Evolutionary conservation across 106 monocot species (phyloP), one percentile per base, ranked within the genome.

Genomic region (Allium sativum): DNA sequence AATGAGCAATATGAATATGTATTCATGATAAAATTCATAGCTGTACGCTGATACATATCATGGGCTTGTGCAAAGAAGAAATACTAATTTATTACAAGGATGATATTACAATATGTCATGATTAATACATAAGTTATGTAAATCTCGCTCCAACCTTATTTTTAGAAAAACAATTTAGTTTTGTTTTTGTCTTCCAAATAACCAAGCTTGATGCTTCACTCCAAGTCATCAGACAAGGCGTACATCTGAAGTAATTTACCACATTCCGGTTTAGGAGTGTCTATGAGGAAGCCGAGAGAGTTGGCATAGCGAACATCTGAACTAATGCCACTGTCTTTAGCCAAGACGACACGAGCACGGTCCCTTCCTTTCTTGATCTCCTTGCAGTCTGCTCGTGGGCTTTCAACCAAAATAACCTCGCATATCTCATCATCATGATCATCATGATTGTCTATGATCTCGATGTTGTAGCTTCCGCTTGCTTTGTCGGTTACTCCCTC

Each of bases 251-350:
- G 66, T n/a, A 77, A 47, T 40, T 62, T 17, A 19, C 61, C 67
- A 56, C 77, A 77, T 6, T 11, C 42, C 1, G 67, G 72, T 41
- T 81, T 75, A 12, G 85, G 75, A 3, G 62, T 60, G 11, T 56
- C 22, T 57, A 60, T 74, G 56, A 81, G 78, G 66, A 81, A 86
- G 44, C 85, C 85, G 4, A 86, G 72, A 21, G 85, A 68, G 75
- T 86, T 86, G 8, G 85, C 78, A 48, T 54, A 66, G 9, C 81
- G 68, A 66, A 72, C 42, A 40, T 55, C 52, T 74, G 65, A 45
- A 16, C 74, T 40, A 10, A 78, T 72, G 47, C 85, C 85, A 62
- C 59, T 72, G 62, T 78, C 75, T 41, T 66, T 61, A 9, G 81
- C 60, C 41, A 86, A 65, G 11, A 78, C 52, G 12, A 86, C 54